These are phyloP conservation scores for Talaromyces sp. DNA, from an alignment of 2,329 filamentous ascomycete species.

Conservation along the genomic window DNA sequence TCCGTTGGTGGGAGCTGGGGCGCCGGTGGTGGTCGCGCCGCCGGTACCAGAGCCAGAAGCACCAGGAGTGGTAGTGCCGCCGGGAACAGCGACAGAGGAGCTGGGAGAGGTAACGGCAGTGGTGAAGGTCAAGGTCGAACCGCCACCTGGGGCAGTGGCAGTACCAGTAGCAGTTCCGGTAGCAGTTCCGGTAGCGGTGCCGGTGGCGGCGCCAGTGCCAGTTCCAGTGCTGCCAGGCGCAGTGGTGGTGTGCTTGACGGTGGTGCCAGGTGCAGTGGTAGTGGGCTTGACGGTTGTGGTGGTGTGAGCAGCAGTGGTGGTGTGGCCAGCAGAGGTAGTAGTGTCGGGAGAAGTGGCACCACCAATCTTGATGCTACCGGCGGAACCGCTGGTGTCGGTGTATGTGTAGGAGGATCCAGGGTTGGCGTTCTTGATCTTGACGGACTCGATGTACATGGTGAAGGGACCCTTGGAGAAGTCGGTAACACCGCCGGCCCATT, in stretches of 20 bases:
- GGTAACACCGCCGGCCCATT: slow-evolving; percentile 67
- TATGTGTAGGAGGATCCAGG: slow-evolving; percentile 62
- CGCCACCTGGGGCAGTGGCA: slow-evolving; percentile 4
- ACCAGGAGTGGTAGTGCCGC: slow-evolving; percentile 2
- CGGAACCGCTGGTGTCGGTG: slow-evolving; percentile 56
- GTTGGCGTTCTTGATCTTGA: slow-evolving; percentile 52
- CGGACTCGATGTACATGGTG: slow-evolving; percentile 67
- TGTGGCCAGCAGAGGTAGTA: not conserved
- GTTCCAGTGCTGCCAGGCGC: not conserved
- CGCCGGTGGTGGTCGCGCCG: not conserved
- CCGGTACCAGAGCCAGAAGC: slow-evolving; percentile 1
- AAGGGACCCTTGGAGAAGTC: slow-evolving; percentile 63
- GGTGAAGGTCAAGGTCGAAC: slow-evolving; percentile 1
- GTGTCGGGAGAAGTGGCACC: slow-evolving; percentile 51
- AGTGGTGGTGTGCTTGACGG: not conserved
- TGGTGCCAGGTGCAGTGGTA: not conserved
- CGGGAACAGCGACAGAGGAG: slow-evolving; percentile 5
- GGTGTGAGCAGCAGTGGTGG: not conserved
- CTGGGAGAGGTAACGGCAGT: not conserved
- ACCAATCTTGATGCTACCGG: slow-evolving; percentile 64
- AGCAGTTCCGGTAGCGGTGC: not conserved
- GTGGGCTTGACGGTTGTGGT: not conserved
- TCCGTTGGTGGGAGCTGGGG: slow-evolving; percentile 1
- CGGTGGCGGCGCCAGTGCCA: not conserved
- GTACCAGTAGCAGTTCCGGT: slow-evolving; percentile 22